phyloP scores from a whole-genome alignment of 2,329 filamentous ascomycete genomes.

The Claviceps purpurea region DNA sequence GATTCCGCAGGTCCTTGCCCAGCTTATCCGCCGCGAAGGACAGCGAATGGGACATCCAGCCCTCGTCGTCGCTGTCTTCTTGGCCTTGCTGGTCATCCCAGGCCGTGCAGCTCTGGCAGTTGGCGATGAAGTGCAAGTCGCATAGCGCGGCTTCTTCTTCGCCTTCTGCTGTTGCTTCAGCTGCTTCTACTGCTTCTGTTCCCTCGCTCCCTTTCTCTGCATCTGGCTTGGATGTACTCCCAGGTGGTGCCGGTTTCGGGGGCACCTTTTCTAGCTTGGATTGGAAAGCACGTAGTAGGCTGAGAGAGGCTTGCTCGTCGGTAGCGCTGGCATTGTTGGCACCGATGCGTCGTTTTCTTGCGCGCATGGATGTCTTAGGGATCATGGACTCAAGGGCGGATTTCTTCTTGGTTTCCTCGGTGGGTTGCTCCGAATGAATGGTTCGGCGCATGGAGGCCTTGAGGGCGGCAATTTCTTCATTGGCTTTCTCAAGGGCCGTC shows the following conservation, averaged over 20 bases:
- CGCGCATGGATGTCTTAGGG: conserved; percentile 54
- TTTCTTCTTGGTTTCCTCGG: conserved; percentile 43
- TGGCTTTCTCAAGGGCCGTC: conserved; percentile 52
- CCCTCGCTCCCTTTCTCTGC: conserved; percentile 10
- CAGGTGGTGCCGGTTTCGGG: conserved; percentile 24
- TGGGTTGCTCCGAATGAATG: conserved; percentile 30
- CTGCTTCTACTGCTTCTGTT: conserved; percentile 2
- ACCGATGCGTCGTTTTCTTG: conserved; percentile 54
- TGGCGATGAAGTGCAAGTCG: conserved; percentile 89
- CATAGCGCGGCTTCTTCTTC: conserved; percentile 67
- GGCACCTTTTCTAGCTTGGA: conserved; percentile 52
- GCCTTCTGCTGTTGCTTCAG: neutral
- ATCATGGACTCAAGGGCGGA: conserved; percentile 62
- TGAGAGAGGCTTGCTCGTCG: conserved; percentile 52
- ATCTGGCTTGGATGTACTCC: conserved; percentile 25
- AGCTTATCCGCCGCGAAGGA: conserved; percentile 80
- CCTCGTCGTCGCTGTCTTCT: conserved; percentile 47
- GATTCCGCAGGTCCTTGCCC: conserved; percentile 84
- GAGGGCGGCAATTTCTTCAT: conserved; percentile 66
- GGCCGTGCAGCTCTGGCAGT: conserved; percentile 80
- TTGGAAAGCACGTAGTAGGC: conserved; percentile 67
- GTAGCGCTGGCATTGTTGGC: conserved; percentile 35
- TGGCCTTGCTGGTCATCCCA: conserved; percentile 56
- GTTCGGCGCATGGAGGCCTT: conserved; percentile 72
- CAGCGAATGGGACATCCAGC: conserved; percentile 78